These are phyloP conservation scores for Hamigera avellanea DNA, from an alignment of 495 filamentous ascomycete genomes.

Conservation along the genomic window DNA sequence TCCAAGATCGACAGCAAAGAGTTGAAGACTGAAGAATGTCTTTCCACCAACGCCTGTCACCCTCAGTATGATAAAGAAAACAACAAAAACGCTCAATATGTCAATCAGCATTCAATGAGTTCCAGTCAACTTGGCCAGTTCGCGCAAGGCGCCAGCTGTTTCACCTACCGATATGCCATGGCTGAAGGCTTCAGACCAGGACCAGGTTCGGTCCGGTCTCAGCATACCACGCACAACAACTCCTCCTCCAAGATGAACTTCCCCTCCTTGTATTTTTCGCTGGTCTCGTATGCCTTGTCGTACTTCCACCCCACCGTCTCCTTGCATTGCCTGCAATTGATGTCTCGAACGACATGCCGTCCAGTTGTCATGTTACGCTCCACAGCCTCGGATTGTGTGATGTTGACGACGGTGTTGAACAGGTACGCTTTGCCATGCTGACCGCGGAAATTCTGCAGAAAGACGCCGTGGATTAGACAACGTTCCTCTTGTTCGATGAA, in stretches of 20 bases:
- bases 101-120: too few relatives aligned
- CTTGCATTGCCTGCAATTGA: slow-evolving; percentile 77
- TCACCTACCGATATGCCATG: too few relatives aligned
- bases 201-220: slow-evolving; percentile 3
- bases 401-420: slow-evolving; percentile 89
- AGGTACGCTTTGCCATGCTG: slow-evolving; percentile 98
- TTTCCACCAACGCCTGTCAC: too few relatives aligned
- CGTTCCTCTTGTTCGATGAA: slow-evolving; percentile 1
- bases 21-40: too few relatives aligned
- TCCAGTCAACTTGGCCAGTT: too few relatives aligned
- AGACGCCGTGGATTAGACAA: slow-evolving; percentile 6
- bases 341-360: slow-evolving; percentile 86
- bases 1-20: too few relatives aligned
- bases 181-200: too few relatives aligned
- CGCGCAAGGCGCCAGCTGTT: too few relatives aligned
- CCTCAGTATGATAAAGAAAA: too few relatives aligned
- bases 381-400: slow-evolving; percentile 62
- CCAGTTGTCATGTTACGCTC: slow-evolving; percentile 99
- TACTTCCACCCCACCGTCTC: slow-evolving; percentile 97
- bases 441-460: slow-evolving; percentile 82
- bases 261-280: slow-evolving; percentile 97
- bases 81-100: too few relatives aligned
- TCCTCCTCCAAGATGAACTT: slow-evolving; percentile 96
- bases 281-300: slow-evolving; percentile 84
- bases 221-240: slow-evolving; percentile 67